Evolutionary conservation across 495 filamentous ascomycete genomes (phyloP).

Genomic region (Neurospora sublineolata): DNA sequence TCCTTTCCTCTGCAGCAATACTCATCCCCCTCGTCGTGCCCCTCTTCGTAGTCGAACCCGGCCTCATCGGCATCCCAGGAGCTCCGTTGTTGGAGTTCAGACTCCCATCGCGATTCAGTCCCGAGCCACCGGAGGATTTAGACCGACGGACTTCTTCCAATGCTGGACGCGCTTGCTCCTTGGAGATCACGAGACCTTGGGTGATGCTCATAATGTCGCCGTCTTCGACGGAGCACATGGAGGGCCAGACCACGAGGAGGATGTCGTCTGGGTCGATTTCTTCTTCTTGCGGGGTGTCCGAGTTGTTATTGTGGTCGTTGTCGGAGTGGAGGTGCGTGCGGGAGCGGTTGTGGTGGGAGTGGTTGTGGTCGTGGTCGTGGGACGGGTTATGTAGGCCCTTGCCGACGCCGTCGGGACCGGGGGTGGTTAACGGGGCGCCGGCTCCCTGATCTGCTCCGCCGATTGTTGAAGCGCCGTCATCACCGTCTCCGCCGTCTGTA

Average conservation of each 20-base stretch:
- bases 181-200: conserved; percentile 26
- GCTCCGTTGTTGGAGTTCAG: neutral
- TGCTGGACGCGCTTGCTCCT: conserved; percentile 25
- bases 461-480: conserved; percentile 2
- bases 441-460: neutral
- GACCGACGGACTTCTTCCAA: conserved; percentile 18
- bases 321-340: neutral
- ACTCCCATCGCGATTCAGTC: neutral
- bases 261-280: conserved; percentile 28
- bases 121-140: rapidly evolving
- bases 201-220: conserved; percentile 27
- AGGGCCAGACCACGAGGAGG: conserved; percentile 26
- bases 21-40: neutral
- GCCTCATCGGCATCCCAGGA: neutral
- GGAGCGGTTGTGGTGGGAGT: neutral
- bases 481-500: neutral
- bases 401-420: neutral
- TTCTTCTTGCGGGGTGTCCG: neutral
- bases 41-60: neutral
- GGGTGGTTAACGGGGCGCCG: neutral
- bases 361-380: neutral
- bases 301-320: neutral
- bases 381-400: too few species aligned
- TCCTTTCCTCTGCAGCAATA: neutral
- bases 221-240: conserved; percentile 27